Conservation (phyloP, 352 stramenopile species). For the Blastocystis sp. region DNA sequence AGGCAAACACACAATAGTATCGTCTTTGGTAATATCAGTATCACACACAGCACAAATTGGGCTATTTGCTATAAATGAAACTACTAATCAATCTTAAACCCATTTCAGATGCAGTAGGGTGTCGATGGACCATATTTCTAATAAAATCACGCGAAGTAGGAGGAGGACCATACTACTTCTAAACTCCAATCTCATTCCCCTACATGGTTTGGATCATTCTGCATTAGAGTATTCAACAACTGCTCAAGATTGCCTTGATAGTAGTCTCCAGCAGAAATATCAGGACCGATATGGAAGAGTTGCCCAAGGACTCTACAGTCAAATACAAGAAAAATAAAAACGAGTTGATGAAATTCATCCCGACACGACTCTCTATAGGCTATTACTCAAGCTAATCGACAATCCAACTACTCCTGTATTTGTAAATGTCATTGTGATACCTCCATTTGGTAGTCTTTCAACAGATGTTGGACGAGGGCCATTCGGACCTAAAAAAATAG, state of each 20-base stretch:
- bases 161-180: slow-evolving; percentile 22
- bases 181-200: not conserved
- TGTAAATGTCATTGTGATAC: not conserved
- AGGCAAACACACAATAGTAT: slow-evolving; percentile 45
- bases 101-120: slow-evolving; percentile 29
- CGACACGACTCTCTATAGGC: not conserved
- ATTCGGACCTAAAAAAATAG: not conserved
- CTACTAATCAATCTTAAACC: not conserved
- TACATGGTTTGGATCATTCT: slow-evolving; percentile 31
- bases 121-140: slow-evolving; percentile 23
- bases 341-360: slow-evolving; percentile 12
- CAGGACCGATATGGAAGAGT: not conserved
- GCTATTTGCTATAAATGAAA: not conserved
- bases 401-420: not conserved
- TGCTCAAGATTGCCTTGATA: slow-evolving; percentile 9
- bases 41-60: slow-evolving; percentile 39
- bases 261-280: not conserved
- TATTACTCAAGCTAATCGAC: not conserved
- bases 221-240: slow-evolving; percentile 16
- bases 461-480: not conserved
- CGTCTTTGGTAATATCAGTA: slow-evolving; percentile 38
- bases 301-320: not conserved
- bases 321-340: not conserved
- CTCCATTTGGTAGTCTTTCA: slow-evolving; percentile 37
- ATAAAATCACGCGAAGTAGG: slow-evolving; percentile 43